Evolutionary conservation across 164 flowering plant genomes (phyloP).

Genomic region (Nelumbo lutea): DNA sequence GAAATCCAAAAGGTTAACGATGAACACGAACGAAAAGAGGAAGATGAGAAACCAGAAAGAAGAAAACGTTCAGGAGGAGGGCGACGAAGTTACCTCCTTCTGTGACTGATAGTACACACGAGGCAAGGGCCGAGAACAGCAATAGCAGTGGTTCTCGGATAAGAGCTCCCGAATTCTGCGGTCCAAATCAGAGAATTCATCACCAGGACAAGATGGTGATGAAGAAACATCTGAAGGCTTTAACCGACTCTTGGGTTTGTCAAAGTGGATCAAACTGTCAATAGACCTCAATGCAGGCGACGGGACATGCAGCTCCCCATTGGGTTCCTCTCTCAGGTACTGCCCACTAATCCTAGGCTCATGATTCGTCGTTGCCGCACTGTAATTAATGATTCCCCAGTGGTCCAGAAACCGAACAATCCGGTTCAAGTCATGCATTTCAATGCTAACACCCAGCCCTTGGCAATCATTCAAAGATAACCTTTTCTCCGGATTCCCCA

Average conservation of each 20-base stretch:
- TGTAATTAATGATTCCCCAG: constrained; percentile 96
- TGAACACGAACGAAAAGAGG: background rate
- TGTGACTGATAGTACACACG: constrained; percentile 70
- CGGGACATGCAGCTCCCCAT: constrained; percentile 79
- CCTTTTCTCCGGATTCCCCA: constrained; percentile 72
- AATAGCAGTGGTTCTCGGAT: constrained; percentile 59
- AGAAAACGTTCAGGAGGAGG: background rate
- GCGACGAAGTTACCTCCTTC: constrained; percentile 57
- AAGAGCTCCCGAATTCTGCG: constrained; percentile 64
- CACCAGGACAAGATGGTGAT: constrained; percentile 23
- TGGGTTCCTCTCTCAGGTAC: constrained; percentile 58
- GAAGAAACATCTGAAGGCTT: constrained; percentile 57
- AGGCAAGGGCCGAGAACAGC: constrained; percentile 55
- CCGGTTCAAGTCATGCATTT: constrained; percentile 55
- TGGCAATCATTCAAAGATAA: constrained; percentile 52
- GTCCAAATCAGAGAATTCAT: constrained; percentile 63
- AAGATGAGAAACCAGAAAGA: background rate
- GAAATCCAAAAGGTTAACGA: background rate
- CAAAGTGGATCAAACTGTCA: constrained; percentile 88
- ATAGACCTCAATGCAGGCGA: constrained; percentile 76
- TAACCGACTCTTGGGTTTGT: constrained; percentile 75
- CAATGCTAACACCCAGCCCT: constrained; percentile 42
- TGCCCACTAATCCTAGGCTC: constrained; percentile 43
- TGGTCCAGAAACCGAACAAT: constrained; percentile 83
- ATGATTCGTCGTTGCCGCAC: constrained; percentile 40